Base-by-base conservation (phyloP, 2,329 filamentous ascomycete genomes). In the Atkinsonella hypoxylon region DNA sequence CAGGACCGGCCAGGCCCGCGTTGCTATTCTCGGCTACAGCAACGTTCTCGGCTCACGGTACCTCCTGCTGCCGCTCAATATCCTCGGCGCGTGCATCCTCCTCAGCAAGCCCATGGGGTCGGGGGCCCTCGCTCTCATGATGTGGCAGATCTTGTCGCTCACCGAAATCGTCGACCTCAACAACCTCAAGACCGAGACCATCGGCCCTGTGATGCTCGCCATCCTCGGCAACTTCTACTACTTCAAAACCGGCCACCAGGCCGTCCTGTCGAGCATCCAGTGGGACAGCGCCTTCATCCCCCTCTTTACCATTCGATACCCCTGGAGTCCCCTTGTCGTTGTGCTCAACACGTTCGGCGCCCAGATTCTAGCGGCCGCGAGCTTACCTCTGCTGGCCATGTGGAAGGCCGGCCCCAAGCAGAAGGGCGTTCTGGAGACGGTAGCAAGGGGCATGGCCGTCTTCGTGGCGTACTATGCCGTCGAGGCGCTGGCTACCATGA, bases 221-320 rank as follows among this genome's bases (percentile, higher is more conserved):
- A 70, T 97, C n/a, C 79, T 98, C 1, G 93, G 90, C 53, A 89
- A 86, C 61, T 95, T 91, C 68, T 84, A 96, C 72, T 98, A 83
- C 73, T 98, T 98, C 80, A 96, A 95, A 64, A 98, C 93, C 0
- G 93, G 93, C 54, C 93, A 98, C 67, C 91, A 97, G 68, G 91
- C 91, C 12, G 85, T 83, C 0, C 77, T 95, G 22, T 79, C 83
- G 58, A 87, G 82, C 57, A 91, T 98, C 62, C 93, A 98, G 63
- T 98, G 93, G 93, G 93, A 98, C 69, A 80, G 81, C 18, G 91
- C 89, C 3, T 98, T 98, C 69, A 87, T 98, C 57, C 87, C 91
- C 0, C 76, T 97, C 8, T 81, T 84, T 52, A 81, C 79, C 6
- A 80, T 98, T 56, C 79, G 80, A 51, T 96, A 98, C 68, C 93